Evolutionary conservation across 2,329 filamentous ascomycete genomes (phyloP), one percentile per base, ranked within the genome.

Genomic region (Bretziella fagacearum): DNA sequence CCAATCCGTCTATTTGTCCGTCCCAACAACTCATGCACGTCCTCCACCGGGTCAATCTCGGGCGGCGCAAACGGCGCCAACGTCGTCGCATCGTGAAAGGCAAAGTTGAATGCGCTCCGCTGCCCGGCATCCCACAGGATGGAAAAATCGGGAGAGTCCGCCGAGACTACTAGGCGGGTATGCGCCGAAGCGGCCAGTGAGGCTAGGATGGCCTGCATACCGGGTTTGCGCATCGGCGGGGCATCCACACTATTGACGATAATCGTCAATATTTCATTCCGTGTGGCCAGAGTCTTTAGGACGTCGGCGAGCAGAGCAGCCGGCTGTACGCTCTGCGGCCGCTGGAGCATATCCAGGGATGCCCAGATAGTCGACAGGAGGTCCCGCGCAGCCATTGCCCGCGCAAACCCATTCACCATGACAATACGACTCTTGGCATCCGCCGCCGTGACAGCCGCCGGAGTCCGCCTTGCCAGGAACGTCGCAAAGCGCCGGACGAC

Each of bases 41-140:
- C 83, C 59, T 96, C 86, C 2, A 96, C 85, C 2, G 84, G 77
- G 56, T 93, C 84, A 6, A 85, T 65, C 59, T 94, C 86, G 5
- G 49, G 46, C 15, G 46, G 41, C 18, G 46, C 46, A 55, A 83
- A 84, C 1, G 84, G 71, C 1, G 74, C 69, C 58, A 94, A 95
- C 0, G 91, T 96, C 1, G 91, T 96, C 56, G 81, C 81, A 64
- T 98, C 87, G 64, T 98, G 91, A 62, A 93, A 95, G 23, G 85
- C 67, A 55, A 95, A 87, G 59, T 83, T 82, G 62, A 87, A 84
- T 23, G 82, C 75, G 13, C 84, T 80, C 40, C 83, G 80, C n/a
- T 87, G 70, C 47, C 79, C 79, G 46, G 84, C 79, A 62, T 95
- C 86, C 87, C 89, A 98, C 44, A 96, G 71, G 1, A 95, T 64